phyloP scores from a whole-genome alignment of 345 rosid genomes.

The Syzygium jambos region DNA sequence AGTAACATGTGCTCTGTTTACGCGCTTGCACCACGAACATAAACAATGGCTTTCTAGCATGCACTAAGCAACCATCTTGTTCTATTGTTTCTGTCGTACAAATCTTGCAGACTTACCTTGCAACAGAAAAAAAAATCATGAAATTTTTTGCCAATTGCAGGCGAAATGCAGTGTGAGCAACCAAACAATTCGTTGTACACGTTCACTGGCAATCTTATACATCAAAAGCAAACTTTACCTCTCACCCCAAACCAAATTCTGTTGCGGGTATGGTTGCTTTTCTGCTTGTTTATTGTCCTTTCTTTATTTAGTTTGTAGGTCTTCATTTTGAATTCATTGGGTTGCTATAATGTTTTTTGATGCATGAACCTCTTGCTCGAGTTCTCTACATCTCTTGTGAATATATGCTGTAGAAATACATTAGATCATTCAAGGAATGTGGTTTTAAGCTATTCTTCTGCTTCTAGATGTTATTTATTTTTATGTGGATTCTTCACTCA shows the following conservation, averaged over 20 bases:
- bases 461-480: not conserved
- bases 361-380: not conserved
- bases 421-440: not conserved
- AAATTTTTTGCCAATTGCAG: constrained; percentile 28
- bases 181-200: constrained; percentile 98
- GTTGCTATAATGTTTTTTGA: not conserved
- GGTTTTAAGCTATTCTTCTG: not conserved
- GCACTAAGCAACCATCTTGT: not conserved
- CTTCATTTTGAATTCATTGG: not conserved
- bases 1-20: not conserved
- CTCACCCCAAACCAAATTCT: constrained; percentile 92
- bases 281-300: not conserved
- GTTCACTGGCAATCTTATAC: constrained; percentile 89
- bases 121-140: not conserved
- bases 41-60: not conserved
- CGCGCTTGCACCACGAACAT: not conserved
- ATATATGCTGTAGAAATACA: not conserved
- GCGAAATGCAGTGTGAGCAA: constrained; percentile 98
- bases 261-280: constrained; percentile 55
- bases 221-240: constrained; percentile 83
- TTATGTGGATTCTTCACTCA: not conserved
- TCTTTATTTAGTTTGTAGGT: not conserved
- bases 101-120: not conserved
- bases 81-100: not conserved
- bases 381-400: not conserved